Conservation (phyloP, 352 stramenopile species). For the Phytophthora citricola region DNA sequence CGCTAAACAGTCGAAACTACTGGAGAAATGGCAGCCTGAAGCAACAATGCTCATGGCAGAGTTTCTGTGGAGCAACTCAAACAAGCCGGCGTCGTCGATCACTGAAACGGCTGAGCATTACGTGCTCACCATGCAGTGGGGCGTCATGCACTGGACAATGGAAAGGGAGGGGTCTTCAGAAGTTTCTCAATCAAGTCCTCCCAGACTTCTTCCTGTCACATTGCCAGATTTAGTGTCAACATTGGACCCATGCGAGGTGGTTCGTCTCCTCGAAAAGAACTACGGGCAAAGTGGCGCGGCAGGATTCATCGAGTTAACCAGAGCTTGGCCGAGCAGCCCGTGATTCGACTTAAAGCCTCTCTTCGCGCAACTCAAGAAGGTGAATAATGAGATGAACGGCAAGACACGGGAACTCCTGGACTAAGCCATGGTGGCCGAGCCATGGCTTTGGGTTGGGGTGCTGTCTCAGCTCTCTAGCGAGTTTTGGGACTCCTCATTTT, state of each 20-base stretch:
- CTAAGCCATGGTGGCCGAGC: constrained; percentile 12
- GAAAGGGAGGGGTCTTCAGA: no score
- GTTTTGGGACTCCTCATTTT: constrained; percentile 22
- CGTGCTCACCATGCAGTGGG: no score
- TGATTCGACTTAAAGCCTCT: constrained; percentile 8
- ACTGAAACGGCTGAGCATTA: no score
- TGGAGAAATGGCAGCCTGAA: no score
- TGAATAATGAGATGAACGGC: constrained; percentile 17
- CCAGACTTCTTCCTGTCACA: constrained; percentile 14
- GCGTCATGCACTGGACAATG: no score
- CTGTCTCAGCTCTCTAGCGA: constrained; percentile 13
- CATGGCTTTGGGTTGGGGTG: constrained; percentile 17
- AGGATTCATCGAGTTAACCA: constrained; percentile 6
- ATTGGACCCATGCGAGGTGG: constrained; percentile 20
- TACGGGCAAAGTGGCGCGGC: constrained; percentile 1
- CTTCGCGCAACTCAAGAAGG: constrained; percentile 15
- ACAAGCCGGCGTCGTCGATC: no score
- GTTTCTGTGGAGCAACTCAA: no score
- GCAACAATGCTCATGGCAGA: no score
- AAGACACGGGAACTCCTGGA: constrained; percentile 11
- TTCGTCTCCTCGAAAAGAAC: constrained; percentile 10
- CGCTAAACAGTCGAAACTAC: no score
- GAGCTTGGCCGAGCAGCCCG: not conserved
- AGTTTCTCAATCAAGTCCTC: constrained; percentile 10
- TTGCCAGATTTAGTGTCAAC: constrained; percentile 13